Base-by-base conservation (phyloP, 2,329 filamentous ascomycete species). In the Fusarium verrucosum region DNA sequence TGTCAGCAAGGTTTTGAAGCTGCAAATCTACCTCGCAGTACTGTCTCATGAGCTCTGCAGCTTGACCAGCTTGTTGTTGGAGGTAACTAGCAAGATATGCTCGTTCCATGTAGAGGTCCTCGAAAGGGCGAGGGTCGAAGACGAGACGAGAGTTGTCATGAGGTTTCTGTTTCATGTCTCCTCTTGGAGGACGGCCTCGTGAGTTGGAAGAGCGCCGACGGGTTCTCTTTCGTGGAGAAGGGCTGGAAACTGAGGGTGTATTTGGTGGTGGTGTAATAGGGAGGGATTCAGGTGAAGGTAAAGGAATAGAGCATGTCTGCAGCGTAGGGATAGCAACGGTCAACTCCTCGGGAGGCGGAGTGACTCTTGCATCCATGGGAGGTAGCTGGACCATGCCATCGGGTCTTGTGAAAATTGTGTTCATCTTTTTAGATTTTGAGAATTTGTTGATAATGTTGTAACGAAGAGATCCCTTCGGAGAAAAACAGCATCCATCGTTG, bases 31-130 rank as follows among this genome's bases (percentile, higher is more conserved):
- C 40, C 0, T 52, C 42, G 2, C 76, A 72, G 20, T 84, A 78
- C 25, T 73, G 73, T 10, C 70, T 68, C 26, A 82, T 77, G 8
- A 85, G 71, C 1, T 76, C 71, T 1, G 72, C 70, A 0, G 80
- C 75, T 8, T 75, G 75, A 7, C 56, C 40, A 32, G 78, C 78
- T 47, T 83, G 79, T 7, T 73, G 68, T 22, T 81, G 77, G 0
- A 86, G 76, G 10, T 71, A 72, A 17, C 72, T 58, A 2, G 77
- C 54, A 17, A 87, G 78, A 56, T 85, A 85, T 8, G 78, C 72
- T 13, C 78, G 76, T 65, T 88, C 84, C 5, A 72, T 71, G 50
- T 79, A 76, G 5, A 85, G 74, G 7, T 79, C 77, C 17, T 79
- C 75, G 44, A 81, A 76, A 0, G 79, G 70, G 2, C 80, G 76